Base-by-base conservation (phyloP, 2,329 filamentous ascomycete species). In the Aschersonia sp. region DNA sequence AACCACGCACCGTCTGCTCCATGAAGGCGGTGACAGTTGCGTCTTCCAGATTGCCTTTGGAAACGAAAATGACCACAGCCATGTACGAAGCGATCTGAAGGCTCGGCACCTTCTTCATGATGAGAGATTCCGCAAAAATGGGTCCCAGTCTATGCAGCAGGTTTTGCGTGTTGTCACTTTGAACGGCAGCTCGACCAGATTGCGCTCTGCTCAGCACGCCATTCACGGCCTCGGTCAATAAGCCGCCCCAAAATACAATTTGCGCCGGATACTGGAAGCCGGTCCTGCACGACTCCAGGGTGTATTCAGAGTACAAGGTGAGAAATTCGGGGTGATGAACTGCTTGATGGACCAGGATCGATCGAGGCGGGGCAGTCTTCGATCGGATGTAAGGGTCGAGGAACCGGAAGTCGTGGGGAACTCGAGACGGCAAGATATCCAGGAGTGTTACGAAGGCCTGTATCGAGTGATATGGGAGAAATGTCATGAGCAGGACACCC, bases 41-140 rank as follows among this genome's bases (percentile, higher is more conserved):
- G 56, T 97, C 88, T 44, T 84, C 79, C 11, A 97, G 72, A 44
- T 77, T 74, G 1, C 84, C 81, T 64, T 95, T 95, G 45, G 86
- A 81, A 6, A 87, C 88, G 51, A 97, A 75, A 45, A 97, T 80
- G 6, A 87, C 79, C 48, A 89, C 76, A 22, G 95, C 80, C 84
- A 95, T 95, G 62, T 95, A 97, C 49, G 85, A 89, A 12, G 84
- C 88, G 50, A 94, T 76, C 53, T 89, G 84, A 41, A 95, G 70
- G 51, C 90, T 86, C 1, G 87, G 77, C 0, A 83, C 80, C 51
- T 83, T 80, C 56, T 81, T 81, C 68, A 90, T 76, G 7, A 81
- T 74, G 51, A 97, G 73, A 1, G 84, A 86, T 52, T 86, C 81
- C 50, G 87, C 84, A 32, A 98, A 72, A 3, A 88, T 56, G 70